Conservation (phyloP, 257 asterid genomes). For the Scutellaria baicalensis region DNA sequence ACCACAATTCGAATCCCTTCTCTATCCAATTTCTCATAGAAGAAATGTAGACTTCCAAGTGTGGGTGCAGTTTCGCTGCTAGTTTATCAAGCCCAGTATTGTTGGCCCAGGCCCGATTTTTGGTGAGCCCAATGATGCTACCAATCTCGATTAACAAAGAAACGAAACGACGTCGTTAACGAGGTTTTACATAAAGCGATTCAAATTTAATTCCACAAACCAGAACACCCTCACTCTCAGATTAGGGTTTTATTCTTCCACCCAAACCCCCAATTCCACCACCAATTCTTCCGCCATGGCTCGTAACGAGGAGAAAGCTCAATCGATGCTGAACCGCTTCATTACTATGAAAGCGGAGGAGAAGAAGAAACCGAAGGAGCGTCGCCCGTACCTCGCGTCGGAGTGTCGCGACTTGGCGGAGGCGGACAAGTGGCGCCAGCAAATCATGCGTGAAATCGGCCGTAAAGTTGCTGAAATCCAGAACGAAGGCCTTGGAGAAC, state of each 20-base stretch:
- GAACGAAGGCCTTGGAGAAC: slow-evolving; percentile 92
- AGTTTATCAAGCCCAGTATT: too few relatives aligned
- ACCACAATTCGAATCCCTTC: too few relatives aligned
- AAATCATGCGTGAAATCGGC: slow-evolving; percentile 91
- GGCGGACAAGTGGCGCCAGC: slow-evolving; percentile 99
- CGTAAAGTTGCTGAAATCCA: slow-evolving; percentile 89
- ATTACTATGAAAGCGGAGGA: slow-evolving; percentile 82
- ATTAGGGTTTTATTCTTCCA: slow-evolving; percentile 12
- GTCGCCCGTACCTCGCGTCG: slow-evolving; percentile 91
- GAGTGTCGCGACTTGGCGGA: slow-evolving; percentile 96
- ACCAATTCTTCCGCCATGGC: slow-evolving; percentile 60
- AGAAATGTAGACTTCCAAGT: too few relatives aligned
- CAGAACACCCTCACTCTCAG: neutral
- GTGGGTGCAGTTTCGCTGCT: too few relatives aligned
- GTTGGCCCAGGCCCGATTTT: too few relatives aligned
- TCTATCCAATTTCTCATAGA: too few relatives aligned
- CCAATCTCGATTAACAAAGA: too few relatives aligned
- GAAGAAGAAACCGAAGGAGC: slow-evolving; percentile 87
- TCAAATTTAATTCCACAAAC: neutral
- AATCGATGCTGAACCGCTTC: slow-evolving; percentile 89
- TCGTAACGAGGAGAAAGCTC: slow-evolving; percentile 98
- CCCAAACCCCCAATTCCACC: slow-evolving; percentile 2
- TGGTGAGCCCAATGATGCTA: too few relatives aligned
- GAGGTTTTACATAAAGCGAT: too few relatives aligned
- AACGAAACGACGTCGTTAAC: too few relatives aligned